phyloP scores from a whole-genome alignment of 176 grass and related monocot species.

The Ananas comosus region DNA sequence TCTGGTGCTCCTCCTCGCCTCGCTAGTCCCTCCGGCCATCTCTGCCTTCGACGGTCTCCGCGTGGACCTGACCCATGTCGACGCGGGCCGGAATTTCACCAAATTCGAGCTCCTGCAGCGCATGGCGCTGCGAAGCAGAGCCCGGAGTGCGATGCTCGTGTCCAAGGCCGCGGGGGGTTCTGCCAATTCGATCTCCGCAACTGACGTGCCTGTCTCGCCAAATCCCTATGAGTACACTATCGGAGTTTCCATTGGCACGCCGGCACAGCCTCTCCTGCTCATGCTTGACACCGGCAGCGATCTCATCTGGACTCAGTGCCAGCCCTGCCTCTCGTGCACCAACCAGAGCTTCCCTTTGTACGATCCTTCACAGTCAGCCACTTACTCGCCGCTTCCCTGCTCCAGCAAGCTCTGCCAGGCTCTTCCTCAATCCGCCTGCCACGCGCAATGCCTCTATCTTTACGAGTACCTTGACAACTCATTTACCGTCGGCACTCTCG shows the following conservation, averaged over 20 bases:
- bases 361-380: constrained; percentile 19
- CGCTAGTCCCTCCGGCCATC: no score
- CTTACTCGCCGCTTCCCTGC: constrained; percentile 33
- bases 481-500: constrained; percentile 26
- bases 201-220: no score
- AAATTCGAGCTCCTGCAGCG: no score
- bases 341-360: not conserved
- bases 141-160: no score
- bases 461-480: constrained; percentile 42
- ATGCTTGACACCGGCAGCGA: constrained; percentile 61
- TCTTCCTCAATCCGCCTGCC: not conserved
- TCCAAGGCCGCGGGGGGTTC: no score
- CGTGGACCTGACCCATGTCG: no score
- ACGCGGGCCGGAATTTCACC: no score
- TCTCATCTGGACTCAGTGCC: constrained; percentile 45
- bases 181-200: no score
- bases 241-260: constrained; percentile 35
- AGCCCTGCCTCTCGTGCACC: not conserved
- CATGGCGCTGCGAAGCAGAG: no score
- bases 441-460: constrained; percentile 27
- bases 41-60: no score
- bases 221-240: constrained; percentile 30
- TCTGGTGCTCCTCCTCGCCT: no score
- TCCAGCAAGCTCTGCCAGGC: constrained; percentile 10
- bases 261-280: constrained; percentile 22